Evolutionary conservation across 164 flowering plant species (phyloP).

Genomic region (Tinospora cordifolia): DNA sequence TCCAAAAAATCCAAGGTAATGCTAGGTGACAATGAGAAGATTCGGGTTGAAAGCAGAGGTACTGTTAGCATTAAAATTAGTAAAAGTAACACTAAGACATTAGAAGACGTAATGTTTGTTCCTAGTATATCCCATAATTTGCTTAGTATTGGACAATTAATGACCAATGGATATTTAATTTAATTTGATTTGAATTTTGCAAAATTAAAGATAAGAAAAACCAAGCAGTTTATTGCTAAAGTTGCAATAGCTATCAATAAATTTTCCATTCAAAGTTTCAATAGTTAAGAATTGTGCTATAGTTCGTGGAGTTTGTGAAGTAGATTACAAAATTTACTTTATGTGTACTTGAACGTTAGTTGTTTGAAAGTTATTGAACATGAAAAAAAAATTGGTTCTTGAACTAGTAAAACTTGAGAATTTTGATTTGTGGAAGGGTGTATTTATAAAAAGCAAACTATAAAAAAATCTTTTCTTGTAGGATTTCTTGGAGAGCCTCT

Average conservation of each 20-base stretch:
- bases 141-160: slow-evolving; percentile 10
- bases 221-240: background rate
- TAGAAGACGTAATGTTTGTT: background rate
- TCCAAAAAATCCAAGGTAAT: background rate
- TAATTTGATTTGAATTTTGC: no score
- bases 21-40: slow-evolving; percentile 6
- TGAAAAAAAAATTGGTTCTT: background rate
- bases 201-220: no score
- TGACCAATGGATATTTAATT: slow-evolving; percentile 1
- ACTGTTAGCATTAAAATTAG: background rate
- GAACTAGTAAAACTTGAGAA: background rate
- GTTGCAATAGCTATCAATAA: slow-evolving; percentile 4
- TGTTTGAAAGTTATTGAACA: background rate
- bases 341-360: slow-evolving; percentile 6
- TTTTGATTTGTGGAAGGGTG: slow-evolving; percentile 3
- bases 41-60: background rate
- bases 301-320: background rate
- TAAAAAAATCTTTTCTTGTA: slow-evolving; percentile 3
- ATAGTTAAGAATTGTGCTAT: background rate
- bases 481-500: background rate
- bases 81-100: background rate
- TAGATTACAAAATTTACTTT: background rate
- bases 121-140: slow-evolving; percentile 8
- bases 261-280: slow-evolving; percentile 8
- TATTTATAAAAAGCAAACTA: slow-evolving; percentile 1